Percentiles rank a stretch among this genome's conserved stretches.
phyloP scores from a whole-genome alignment of 2,329 filamentous ascomycete genomes.

The Taxawa tesnikishii region DNA sequence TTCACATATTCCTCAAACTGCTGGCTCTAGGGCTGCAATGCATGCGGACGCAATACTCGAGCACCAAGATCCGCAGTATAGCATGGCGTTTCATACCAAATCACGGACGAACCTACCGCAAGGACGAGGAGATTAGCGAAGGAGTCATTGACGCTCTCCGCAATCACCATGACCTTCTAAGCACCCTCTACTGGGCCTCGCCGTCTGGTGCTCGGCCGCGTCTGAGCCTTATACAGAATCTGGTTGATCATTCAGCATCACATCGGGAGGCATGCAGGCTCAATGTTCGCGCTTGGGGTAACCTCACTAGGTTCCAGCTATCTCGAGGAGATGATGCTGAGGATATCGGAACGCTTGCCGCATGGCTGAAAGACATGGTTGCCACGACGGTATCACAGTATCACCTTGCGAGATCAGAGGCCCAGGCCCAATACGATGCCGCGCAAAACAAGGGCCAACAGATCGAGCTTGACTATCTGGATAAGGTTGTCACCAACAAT shows the following conservation, averaged over 20 bases:
- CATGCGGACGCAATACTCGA: constrained; percentile 33
- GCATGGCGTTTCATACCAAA: constrained; percentile 48
- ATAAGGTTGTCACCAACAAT: constrained; percentile 41
- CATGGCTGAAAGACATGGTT: constrained; percentile 44
- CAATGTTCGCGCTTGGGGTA: constrained; percentile 46
- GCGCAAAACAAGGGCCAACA: constrained; percentile 22
- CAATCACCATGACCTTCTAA: constrained; percentile 51
- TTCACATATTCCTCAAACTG: constrained; percentile 48
- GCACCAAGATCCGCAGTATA: constrained; percentile 44
- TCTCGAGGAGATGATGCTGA: constrained; percentile 36
- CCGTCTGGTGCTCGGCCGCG: constrained; percentile 41
- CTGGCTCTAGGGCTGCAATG: constrained; percentile 37
- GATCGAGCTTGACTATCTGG: constrained; percentile 35
- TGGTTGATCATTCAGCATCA: constrained; percentile 45
- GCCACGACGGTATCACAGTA: constrained; percentile 42
- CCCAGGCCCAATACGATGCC: constrained; percentile 38
- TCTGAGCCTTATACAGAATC: constrained; percentile 36
- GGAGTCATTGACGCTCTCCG: constrained; percentile 44
- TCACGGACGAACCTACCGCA: constrained; percentile 47
- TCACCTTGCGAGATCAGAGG: constrained; percentile 42
- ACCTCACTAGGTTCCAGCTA: constrained; percentile 43
- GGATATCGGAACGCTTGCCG: constrained; percentile 35
- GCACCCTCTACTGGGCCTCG: constrained; percentile 46
- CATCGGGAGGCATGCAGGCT: constrained; percentile 48
- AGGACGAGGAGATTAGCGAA: constrained; percentile 40